Evolutionary conservation across 495 filamentous ascomycete species (phyloP), one percentile per base, ranked within the genome.

Genomic region (Penicillium fimorum): DNA sequence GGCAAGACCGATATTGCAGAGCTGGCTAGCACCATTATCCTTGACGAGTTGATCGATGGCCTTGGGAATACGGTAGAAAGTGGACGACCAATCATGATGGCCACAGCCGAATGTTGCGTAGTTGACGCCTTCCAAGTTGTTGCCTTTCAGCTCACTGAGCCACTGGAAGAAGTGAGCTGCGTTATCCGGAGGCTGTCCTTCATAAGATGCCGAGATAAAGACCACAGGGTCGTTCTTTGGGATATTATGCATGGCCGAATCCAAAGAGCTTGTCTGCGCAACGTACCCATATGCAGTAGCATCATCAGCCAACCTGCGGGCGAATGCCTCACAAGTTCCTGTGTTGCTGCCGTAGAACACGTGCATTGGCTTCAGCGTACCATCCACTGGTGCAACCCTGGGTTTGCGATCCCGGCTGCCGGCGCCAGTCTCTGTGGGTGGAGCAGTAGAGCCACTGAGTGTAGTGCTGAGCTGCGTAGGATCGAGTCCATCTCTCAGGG

Each of bases 321-420:
- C 87, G 33, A 92, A 75, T 3, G 82, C 73, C 62, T 90, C 86
- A 63, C 88, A 92, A 12, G 89, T 92, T 3, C 89, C 88, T 4
- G 83, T 84, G 58, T 92, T 91, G 13, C 83, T 86, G 15, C 88
- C 88, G 58, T 85, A 92, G 30, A 84, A 79, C n/a, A 92, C 83
- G 37, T 77, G 79, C 64, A 92, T 79, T 0, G 74, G 75, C 56
- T 77, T 78, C 13, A 71, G 61, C 20, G 65, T 55, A 5, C 56
- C 63, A 29, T 42, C 45, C 0, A 56, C 54, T 27, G 54, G 51
- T 10, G 60, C 57, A 1, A 50, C 59, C 50, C 58, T 64, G 15
- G 58, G 33, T 49, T 70, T 67, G 17, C 50, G 58, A 24, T 65
- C 67, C 35, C 59, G 58, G 22, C 64, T 60, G 15, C 55, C 52